Percentiles rank a stretch among this genome's conserved stretches.
Evolutionary conservation across 768 basidiomycete genomes (phyloP).

Genomic region (Leccinum subgranulosum): DNA sequence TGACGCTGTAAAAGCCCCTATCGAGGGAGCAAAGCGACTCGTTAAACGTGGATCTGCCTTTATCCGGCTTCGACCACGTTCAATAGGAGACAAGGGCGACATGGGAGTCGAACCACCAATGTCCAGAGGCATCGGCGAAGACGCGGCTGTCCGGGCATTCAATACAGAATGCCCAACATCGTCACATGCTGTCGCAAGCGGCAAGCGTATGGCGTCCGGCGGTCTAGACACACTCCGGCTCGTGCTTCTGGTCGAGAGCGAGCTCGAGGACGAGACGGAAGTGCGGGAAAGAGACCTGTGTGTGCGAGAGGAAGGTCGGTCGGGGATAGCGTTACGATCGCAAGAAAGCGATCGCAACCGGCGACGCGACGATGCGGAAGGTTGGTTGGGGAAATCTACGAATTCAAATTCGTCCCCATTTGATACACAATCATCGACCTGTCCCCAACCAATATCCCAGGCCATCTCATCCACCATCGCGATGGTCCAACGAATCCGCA

Average conservation of each 20-base stretch:
- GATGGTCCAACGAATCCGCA: constrained; percentile 72
- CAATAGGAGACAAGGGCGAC: constrained; percentile 22
- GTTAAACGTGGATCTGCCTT: constrained; percentile 12
- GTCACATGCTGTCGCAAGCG: constrained; percentile 25
- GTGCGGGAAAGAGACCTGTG: constrained; percentile 51
- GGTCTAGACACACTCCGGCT: constrained; percentile 43
- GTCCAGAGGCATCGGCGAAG: constrained; percentile 25
- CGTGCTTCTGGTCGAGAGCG: constrained; percentile 36
- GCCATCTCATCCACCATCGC: constrained; percentile 74
- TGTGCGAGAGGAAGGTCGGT: constrained; percentile 26
- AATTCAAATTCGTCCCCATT: constrained; percentile 30
- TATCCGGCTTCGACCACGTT: constrained; percentile 28
- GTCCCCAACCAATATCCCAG: constrained; percentile 76
- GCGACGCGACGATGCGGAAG: constrained; percentile 15
- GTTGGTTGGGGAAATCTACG: constrained; percentile 16
- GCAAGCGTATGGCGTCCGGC: constrained; percentile 22
- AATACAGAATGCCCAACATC: constrained; percentile 22
- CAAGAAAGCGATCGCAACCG: constrained; percentile 31
- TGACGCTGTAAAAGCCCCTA: constrained; percentile 21
- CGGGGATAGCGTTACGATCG: constrained; percentile 7
- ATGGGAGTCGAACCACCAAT: constrained; percentile 22
- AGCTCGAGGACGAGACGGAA: constrained; percentile 39
- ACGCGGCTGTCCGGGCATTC: constrained; percentile 12
- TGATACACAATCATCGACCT: constrained; percentile 35
- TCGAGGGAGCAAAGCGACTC: constrained; percentile 21